phyloP scores from a whole-genome alignment of 2,329 filamentous ascomycete genomes.

The Cylindrodendrum hubeiense region DNA sequence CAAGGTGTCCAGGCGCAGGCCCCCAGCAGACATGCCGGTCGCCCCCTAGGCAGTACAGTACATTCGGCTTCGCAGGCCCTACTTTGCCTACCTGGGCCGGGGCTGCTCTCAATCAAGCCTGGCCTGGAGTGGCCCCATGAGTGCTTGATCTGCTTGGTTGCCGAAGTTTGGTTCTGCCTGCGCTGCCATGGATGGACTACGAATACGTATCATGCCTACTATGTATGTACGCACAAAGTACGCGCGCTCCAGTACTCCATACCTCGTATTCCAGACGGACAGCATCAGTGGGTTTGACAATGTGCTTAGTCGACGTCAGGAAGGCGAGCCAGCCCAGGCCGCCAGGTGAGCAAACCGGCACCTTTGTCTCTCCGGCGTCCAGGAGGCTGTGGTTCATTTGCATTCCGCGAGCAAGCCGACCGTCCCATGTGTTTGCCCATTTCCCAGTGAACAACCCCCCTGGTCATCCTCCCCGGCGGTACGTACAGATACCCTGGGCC shows the following conservation, averaged over 20 bases:
- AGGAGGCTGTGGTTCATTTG: neutral
- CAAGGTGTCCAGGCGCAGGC: conserved; percentile 7
- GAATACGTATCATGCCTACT: neutral
- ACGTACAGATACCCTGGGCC: conserved; percentile 3
- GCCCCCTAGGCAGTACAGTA: conserved; percentile 10
- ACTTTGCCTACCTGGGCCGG: conserved; percentile 14
- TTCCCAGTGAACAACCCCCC: neutral
- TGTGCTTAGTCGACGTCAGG: neutral
- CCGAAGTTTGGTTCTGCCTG: neutral
- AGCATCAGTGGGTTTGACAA: neutral
- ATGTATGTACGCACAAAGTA: neutral
- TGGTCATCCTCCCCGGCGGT: neutral
- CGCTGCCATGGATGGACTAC: neutral
- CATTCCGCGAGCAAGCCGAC: conserved; percentile 7
- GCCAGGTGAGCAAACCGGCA: neutral
- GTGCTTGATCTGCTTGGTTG: neutral
- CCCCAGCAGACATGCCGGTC: conserved; percentile 21
- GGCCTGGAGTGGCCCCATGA: conserved; percentile 23
- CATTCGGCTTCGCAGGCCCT: conserved; percentile 1
- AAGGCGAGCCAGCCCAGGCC: neutral
- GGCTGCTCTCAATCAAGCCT: conserved; percentile 17
- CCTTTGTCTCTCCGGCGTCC: neutral
- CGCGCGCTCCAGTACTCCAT: neutral
- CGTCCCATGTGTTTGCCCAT: neutral
- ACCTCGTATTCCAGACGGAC: neutral